phyloP scores from a whole-genome alignment of 768 basidiomycete genomes.

The Phlebiopsis gigantea region DNA sequence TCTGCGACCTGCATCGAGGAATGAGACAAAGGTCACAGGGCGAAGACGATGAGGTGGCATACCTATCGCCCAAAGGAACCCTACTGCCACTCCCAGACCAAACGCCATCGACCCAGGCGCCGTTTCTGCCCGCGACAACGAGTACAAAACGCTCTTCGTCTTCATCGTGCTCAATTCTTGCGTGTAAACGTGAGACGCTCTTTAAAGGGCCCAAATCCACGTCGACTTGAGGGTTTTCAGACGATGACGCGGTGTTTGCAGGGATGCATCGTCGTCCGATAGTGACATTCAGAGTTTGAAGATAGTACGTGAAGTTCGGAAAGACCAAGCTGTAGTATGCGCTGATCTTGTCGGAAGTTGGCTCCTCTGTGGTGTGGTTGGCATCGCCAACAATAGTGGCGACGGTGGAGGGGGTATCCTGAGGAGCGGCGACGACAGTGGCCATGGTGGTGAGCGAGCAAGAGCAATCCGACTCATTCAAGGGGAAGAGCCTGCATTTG shows the following conservation, averaged over 20 bases:
- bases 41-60: constrained; percentile 16
- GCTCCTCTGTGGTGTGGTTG: constrained; percentile 16
- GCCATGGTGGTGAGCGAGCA: constrained; percentile 22
- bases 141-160: constrained; percentile 85
- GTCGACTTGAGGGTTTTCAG: constrained; percentile 59
- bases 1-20: constrained; percentile 64
- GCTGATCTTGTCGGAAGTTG: constrained; percentile 70
- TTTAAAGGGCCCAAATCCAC: constrained; percentile 95
- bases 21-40: constrained; percentile 7
- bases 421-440: constrained; percentile 19
- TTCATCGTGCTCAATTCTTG: constrained; percentile 91
- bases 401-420: constrained; percentile 24
- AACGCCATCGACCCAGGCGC: constrained; percentile 97
- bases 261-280: constrained; percentile 87
- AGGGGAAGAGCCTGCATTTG: constrained; percentile 3
- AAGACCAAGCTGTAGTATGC: constrained; percentile 95
- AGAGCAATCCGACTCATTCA: constrained; percentile 3
- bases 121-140: constrained; percentile 91
- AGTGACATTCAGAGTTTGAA: constrained; percentile 90
- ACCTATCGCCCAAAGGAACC: constrained; percentile 85
- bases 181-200: constrained; percentile 96
- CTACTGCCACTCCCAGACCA: constrained; percentile 88
- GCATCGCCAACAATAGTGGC: constrained; percentile 24
- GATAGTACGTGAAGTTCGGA: constrained; percentile 93
- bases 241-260: constrained; percentile 49